A percentile compares a stretch with the other conserved stretches of the same genome.
phyloP scores from a whole-genome alignment of 176 grass and related monocot species.

The Chrysopogon serrulatus region DNA sequence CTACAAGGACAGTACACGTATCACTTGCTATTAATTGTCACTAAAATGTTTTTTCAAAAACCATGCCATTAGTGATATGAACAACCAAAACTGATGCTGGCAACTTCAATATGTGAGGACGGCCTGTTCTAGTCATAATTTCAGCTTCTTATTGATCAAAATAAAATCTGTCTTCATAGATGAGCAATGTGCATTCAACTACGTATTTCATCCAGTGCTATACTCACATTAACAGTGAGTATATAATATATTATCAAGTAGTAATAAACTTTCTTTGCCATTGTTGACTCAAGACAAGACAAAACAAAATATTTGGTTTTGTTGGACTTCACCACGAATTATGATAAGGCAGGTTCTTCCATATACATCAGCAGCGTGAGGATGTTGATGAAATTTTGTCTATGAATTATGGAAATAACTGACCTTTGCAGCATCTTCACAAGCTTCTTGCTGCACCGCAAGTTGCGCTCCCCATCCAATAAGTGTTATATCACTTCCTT shows the following conservation, averaged over 20 bases:
- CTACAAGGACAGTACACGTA: background rate
- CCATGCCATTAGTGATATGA: background rate
- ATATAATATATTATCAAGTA: background rate
- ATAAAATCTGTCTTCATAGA: background rate
- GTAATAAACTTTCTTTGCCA: background rate
- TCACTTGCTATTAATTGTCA: background rate
- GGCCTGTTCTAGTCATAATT: background rate
- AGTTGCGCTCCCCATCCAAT: slow-evolving; percentile 97
- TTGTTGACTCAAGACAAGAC: background rate
- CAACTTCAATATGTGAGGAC: background rate
- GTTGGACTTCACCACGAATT: background rate
- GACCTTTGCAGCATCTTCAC: slow-evolving; percentile 83
- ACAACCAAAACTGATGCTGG: background rate
- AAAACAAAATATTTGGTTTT: background rate
- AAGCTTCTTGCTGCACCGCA: slow-evolving; percentile 77
- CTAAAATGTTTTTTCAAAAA: background rate
- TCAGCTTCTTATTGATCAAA: background rate
- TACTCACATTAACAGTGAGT: background rate
- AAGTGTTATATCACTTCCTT: slow-evolving; percentile 86
- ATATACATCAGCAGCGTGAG: background rate
- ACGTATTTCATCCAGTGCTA: background rate
- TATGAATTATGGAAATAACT: background rate
- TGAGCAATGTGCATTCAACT: background rate
- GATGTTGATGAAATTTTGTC: background rate
- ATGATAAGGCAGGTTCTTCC: background rate